A percentile compares a stretch with the other conserved stretches of the same genome.
Evolutionary conservation across 495 filamentous ascomycete species (phyloP).

Genomic region (Neurospora cerealis): DNA sequence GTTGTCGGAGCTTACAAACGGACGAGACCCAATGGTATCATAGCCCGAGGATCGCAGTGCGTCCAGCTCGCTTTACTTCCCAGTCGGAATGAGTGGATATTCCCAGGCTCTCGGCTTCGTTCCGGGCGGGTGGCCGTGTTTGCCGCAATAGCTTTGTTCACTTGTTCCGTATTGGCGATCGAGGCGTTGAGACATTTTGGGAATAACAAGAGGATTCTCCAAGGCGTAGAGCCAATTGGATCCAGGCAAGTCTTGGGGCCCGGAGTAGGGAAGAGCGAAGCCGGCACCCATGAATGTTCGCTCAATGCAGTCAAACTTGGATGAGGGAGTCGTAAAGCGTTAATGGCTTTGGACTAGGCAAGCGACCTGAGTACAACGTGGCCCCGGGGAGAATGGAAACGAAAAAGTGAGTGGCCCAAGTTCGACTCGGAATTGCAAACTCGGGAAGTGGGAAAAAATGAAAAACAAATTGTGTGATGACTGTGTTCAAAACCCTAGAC

Average conservation of each 20-base stretch:
- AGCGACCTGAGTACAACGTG: background rate
- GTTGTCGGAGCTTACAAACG: conserved; percentile 13
- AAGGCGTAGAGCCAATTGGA: background rate
- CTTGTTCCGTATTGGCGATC: background rate
- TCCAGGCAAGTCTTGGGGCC: background rate
- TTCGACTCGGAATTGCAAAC: background rate
- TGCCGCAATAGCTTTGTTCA: background rate
- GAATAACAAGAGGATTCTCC: background rate
- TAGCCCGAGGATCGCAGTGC: background rate
- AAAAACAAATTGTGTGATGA: background rate
- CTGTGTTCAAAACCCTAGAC: background rate
- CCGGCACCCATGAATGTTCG: background rate
- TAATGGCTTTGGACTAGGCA: background rate
- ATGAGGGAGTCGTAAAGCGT: background rate
- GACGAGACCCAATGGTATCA: conserved; percentile 8
- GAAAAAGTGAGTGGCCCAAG: background rate
- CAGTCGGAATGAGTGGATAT: background rate
- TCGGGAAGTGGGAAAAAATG: background rate
- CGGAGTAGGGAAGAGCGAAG: background rate
- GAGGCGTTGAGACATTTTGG: background rate
- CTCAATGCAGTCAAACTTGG: background rate
- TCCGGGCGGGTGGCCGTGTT: background rate
- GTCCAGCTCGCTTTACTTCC: background rate
- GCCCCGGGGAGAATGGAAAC: background rate
- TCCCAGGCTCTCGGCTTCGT: background rate